Percentiles rank a stretch among this genome's conserved stretches.
phyloP scores from a whole-genome alignment of 192 early-diverging fungal genomes.

The Coemansia sp. region DNA sequence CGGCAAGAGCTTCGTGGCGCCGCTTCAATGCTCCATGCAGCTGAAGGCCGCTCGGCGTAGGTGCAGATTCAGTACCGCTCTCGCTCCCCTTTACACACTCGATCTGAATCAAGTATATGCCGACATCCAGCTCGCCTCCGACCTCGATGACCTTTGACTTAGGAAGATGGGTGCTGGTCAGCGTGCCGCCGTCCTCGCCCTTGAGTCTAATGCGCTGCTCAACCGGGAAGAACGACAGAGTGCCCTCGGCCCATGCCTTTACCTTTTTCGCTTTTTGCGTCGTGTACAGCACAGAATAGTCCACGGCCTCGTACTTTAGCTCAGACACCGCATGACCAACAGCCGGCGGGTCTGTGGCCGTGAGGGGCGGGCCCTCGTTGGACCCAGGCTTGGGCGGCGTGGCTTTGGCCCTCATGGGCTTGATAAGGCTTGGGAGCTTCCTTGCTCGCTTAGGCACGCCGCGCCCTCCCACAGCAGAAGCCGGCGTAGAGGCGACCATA shows the following conservation, averaged over 20 bases:
- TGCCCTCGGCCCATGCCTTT: conserved; percentile 52
- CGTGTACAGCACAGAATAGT: conserved; percentile 42
- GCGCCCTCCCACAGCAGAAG: not conserved
- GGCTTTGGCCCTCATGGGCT: conserved; percentile 27
- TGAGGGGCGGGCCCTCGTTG: not conserved
- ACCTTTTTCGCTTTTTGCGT: conserved; percentile 49
- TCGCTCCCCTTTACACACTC: conserved; percentile 20
- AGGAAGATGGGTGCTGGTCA: conserved; percentile 23
- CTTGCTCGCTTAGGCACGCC: conserved; percentile 10
- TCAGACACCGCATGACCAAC: not conserved
- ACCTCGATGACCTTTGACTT: conserved; percentile 22
- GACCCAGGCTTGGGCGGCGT: not conserved
- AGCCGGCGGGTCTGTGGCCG: not conserved
- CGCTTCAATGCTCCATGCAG: conserved; percentile 27
- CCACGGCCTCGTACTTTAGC: not conserved
- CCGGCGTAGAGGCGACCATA: not conserved
- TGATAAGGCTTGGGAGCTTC: conserved; percentile 39
- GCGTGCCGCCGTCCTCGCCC: conserved; percentile 19
- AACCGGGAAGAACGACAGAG: conserved; percentile 2
- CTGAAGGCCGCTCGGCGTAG: conserved; percentile 8
- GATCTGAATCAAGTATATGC: conserved; percentile 43
- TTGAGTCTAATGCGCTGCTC: conserved; percentile 27
- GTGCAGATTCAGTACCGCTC: not conserved
- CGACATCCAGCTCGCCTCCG: conserved; percentile 36
- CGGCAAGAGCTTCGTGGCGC: conserved; percentile 18